phyloP scores from a whole-genome alignment of 169 alveolate genomes.

The Plasmodium fragile region DNA sequence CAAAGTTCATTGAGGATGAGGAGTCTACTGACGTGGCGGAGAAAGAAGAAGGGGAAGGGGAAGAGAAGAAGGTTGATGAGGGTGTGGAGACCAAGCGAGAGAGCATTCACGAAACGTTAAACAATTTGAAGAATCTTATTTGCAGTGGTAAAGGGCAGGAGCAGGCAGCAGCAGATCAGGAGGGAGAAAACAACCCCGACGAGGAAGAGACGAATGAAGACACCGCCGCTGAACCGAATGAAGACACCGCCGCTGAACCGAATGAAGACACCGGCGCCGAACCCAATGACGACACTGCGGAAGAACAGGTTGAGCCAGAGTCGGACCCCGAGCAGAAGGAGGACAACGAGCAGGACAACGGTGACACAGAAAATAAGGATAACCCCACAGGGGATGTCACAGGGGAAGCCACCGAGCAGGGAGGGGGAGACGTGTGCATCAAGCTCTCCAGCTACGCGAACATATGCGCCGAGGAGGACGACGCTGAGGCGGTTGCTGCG shows the following conservation, averaged over 20 bases:
- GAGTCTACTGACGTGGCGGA: neutral
- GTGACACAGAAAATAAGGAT: neutral
- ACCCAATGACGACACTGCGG: neutral
- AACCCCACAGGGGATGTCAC: neutral
- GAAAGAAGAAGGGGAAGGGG: neutral
- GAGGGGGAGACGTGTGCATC: constrained; percentile 2
- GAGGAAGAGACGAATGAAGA: neutral
- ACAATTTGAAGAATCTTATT: constrained; percentile 12
- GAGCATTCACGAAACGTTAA: constrained; percentile 26
- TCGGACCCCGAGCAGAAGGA: neutral
- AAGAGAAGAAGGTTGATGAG: neutral
- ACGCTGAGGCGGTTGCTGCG: neutral
- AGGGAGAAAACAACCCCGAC: neutral
- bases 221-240: neutral
- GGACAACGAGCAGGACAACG: neutral
- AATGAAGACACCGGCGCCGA: neutral
- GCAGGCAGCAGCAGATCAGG: neutral
- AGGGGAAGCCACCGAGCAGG: neutral
- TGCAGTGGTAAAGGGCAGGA: neutral
- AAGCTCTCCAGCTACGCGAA: constrained; percentile 22
- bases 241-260: neutral
- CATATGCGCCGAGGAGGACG: constrained; percentile 10
- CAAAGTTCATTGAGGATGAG: constrained; percentile 2
- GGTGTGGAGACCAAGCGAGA: neutral
- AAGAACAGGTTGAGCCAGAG: neutral